A percentile compares a stretch with the other conserved stretches of the same genome.
Evolutionary conservation across 169 alveolate species (phyloP).

Genomic region (Toxoplasma gondii): DNA sequence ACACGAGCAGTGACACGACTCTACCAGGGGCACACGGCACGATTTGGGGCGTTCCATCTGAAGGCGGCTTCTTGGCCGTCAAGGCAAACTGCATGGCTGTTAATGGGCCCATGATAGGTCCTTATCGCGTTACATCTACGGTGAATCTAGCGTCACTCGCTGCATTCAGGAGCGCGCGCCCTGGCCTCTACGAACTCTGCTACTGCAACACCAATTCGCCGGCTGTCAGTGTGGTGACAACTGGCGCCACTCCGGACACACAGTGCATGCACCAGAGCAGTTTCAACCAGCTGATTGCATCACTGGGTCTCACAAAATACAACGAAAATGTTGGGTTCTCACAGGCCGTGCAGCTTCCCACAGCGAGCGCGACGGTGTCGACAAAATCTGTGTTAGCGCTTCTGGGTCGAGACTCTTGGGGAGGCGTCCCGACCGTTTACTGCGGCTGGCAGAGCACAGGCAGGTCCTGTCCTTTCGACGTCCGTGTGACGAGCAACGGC

Average conservation of each 20-base stretch:
- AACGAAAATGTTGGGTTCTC: background rate
- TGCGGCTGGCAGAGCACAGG: background rate
- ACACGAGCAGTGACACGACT: background rate
- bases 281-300: background rate
- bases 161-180: background rate
- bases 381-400: background rate
- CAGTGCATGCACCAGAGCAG: background rate
- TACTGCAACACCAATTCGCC: background rate
- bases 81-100: slow-evolving; percentile 8
- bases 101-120: background rate
- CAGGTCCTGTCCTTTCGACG: no score
- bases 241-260: background rate
- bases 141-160: background rate
- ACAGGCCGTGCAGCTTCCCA: background rate
- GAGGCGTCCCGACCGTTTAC: background rate
- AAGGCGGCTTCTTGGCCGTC: background rate
- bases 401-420: background rate
- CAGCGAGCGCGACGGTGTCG: background rate
- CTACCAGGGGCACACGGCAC: background rate
- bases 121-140: background rate
- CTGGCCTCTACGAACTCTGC: slow-evolving; percentile 31
- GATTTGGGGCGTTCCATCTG: background rate
- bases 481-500: no score
- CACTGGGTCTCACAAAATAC: background rate
- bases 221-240: background rate